These are phyloP conservation scores for Kodamaea ohmeri DNA, from an alignment of 1,139 yeast genomes.

Conservation along the genomic window DNA sequence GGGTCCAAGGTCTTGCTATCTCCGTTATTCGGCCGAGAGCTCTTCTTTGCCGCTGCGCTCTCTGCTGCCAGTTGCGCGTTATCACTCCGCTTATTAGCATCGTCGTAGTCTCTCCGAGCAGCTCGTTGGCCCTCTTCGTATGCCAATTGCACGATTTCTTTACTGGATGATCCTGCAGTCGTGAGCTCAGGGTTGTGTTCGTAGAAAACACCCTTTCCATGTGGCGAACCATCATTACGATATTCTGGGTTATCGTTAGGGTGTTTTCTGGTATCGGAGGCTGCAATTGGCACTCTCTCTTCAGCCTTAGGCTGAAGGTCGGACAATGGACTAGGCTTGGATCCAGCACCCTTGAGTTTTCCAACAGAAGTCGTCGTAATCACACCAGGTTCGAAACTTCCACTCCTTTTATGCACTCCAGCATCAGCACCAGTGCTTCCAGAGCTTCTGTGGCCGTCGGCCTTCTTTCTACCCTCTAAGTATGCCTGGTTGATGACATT, in stretches of 20 bases:
- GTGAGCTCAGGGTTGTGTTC: slow-evolving; percentile 3
- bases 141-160: slow-evolving; percentile 35
- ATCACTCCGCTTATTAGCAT: slow-evolving; percentile 11
- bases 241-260: slow-evolving; percentile 3
- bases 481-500: not conserved
- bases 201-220: slow-evolving; percentile 2
- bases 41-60: slow-evolving; percentile 4
- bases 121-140: slow-evolving; percentile 20
- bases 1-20: slow-evolving; percentile 21
- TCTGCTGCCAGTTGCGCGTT: slow-evolving; percentile 10
- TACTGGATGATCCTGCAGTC: slow-evolving; percentile 13
- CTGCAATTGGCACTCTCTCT: slow-evolving; percentile 4
- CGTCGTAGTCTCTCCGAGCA: slow-evolving; percentile 14
- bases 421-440: slow-evolving; percentile 1
- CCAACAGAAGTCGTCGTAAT: slow-evolving; percentile 29
- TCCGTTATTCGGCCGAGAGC: not conserved
- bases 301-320: not conserved
- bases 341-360: slow-evolving; percentile 17
- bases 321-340: not conserved
- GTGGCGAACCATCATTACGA: slow-evolving; percentile 1
- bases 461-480: not conserved
- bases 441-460: not conserved
- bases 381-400: not conserved
- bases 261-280: not conserved
- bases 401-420: slow-evolving; percentile 3